These are phyloP conservation scores for Podospora comata DNA, from an alignment of 495 filamentous ascomycete genomes.

Conservation along the genomic window DNA sequence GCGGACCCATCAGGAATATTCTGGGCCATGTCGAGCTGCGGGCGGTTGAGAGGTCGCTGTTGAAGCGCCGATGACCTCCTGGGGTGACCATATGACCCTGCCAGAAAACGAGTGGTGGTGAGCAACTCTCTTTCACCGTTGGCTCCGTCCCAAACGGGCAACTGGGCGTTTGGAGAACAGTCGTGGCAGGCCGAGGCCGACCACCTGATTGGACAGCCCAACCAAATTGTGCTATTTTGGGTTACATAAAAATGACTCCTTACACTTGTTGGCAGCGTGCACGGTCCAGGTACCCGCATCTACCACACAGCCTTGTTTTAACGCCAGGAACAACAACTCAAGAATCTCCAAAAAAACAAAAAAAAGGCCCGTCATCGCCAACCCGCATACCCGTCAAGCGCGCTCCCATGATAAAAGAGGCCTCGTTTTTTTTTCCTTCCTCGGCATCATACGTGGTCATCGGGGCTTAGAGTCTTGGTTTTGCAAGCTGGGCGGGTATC, in stretches of 20 bases:
- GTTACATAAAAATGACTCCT: background rate
- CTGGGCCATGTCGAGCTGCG: background rate
- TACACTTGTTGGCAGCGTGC: background rate
- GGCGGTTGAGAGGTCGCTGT: conserved; percentile 16
- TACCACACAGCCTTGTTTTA: background rate
- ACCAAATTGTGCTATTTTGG: conserved; percentile 25
- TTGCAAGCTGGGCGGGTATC: background rate
- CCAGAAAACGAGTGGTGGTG: conserved; percentile 19
- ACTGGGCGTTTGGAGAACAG: conserved; percentile 20
- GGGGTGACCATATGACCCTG: conserved; percentile 13
- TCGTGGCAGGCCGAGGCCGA: conserved; percentile 9
- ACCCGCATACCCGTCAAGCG: conserved; percentile 4
- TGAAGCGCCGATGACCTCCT: conserved; percentile 18
- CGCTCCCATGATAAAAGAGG: background rate
- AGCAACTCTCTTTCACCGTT: conserved; percentile 10
- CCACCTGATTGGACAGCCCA: conserved; percentile 26
- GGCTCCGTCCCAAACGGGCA: background rate
- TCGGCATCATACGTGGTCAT: background rate
- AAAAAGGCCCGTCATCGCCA: conserved; percentile 8
- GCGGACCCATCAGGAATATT: background rate
- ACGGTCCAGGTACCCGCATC: conserved; percentile 5
- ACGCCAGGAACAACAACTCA: background rate
- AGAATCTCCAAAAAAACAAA: background rate
- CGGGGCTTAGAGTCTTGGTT: background rate
- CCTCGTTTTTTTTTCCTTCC: background rate